Conservation (phyloP, 441 rosid species). For the Francoa sonchifolia region DNA sequence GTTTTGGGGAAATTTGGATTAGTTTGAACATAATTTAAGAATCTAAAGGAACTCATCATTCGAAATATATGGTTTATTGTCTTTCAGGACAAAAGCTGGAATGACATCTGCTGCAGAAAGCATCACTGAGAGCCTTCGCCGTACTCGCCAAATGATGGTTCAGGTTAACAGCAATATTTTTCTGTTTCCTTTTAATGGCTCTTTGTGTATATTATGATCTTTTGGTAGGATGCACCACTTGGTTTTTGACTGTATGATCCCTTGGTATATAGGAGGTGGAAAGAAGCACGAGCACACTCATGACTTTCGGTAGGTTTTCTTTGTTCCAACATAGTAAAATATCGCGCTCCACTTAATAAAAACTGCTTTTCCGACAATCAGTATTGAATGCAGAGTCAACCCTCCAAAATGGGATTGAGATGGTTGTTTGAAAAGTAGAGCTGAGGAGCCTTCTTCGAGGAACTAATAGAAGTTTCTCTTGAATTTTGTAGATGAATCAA, state of each 20-base stretch:
- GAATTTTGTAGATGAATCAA: conserved; percentile 59
- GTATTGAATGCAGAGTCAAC: no score
- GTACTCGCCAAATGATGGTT: conserved; percentile 85
- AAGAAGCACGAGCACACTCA: conserved; percentile 59
- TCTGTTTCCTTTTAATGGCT: no score
- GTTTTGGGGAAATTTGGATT: no score
- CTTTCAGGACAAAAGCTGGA: conserved; percentile 74
- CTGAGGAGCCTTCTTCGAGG: no score
- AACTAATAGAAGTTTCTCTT: not conserved
- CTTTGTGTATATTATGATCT: not conserved
- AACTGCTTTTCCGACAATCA: no score
- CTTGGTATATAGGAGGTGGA: conserved; percentile 55
- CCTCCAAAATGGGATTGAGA: no score
- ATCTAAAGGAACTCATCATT: no score
- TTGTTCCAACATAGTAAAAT: not conserved
- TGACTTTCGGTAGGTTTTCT: conserved; percentile 57
- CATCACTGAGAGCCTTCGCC: conserved; percentile 91
- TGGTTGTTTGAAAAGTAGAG: no score
- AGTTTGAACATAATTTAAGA: no score
- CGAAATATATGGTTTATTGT: conserved; percentile 1
- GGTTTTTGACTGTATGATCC: conserved; percentile 6
- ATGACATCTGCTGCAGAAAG: conserved; percentile 93
- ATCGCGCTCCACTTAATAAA: no score
- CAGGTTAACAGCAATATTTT: conserved; percentile 34
- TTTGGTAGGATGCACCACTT: conserved; percentile 7